Percentiles rank a stretch among this genome's conserved stretches.
Conservation (phyloP, 2,329 filamentous ascomycete genomes). For the Didymella keratinophila region DNA sequence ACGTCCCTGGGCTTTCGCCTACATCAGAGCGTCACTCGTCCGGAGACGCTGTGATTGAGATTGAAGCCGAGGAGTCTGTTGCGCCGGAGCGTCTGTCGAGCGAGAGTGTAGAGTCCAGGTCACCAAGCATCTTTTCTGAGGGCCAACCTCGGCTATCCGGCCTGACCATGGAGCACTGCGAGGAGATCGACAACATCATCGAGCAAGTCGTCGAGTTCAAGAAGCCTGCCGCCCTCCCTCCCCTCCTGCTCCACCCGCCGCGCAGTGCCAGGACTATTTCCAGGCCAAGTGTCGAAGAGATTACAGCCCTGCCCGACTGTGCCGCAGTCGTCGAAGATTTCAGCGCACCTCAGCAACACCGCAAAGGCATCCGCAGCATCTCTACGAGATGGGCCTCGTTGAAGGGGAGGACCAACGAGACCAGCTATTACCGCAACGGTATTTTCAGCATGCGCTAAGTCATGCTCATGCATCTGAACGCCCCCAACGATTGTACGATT, state of each 20-base stretch:
- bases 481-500: neutral
- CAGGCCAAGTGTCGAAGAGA: constrained; percentile 20
- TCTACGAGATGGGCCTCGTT: constrained; percentile 33
- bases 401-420: constrained; percentile 24
- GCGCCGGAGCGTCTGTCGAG: constrained; percentile 23
- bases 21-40: constrained; percentile 18
- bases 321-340: neutral
- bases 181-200: constrained; percentile 31
- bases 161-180: constrained; percentile 2
- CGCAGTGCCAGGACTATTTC: constrained; percentile 27
- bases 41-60: constrained; percentile 18
- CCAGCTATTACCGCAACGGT: constrained; percentile 13
- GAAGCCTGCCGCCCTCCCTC: constrained; percentile 27
- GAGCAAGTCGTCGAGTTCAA: constrained; percentile 38
- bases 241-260: constrained; percentile 36
- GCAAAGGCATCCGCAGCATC: constrained; percentile 36
- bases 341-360: constrained; percentile 20
- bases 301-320: constrained; percentile 28
- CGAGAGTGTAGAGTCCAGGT: constrained; percentile 1
- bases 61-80: constrained; percentile 6
- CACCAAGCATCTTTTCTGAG: constrained; percentile 22
- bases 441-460: constrained; percentile 17
- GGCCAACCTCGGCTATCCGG: constrained; percentile 5
- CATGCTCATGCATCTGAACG: neutral
- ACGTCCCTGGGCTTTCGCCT: constrained; percentile 10